Evolutionary conservation across 23 red algal genomes (phyloP), one percentile per base, ranked within the genome.

Genomic region (Gracilariopsis chorda): DNA sequence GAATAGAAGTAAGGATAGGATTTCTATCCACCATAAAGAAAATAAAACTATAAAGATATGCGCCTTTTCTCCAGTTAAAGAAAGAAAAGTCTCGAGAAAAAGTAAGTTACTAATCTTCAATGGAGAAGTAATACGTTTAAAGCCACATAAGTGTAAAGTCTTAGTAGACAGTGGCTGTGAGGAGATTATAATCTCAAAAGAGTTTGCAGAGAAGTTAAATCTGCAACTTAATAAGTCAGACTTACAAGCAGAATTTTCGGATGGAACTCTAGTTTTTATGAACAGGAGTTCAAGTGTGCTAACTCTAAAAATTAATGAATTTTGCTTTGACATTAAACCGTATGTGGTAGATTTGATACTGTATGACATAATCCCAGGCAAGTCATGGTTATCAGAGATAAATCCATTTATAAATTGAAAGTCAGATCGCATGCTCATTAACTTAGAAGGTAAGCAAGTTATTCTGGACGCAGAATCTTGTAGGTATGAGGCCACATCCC

Each of bases 381-480:
- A 46, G 56, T 21, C 27, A 46, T 83, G 78, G 78, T 3, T 83
- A 16, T 41, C 32, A 36, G 53, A 40, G 17, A 56, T 41, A 51
- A 83, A 83, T 46, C 4, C 37, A 65, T 7, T 83, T 25, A 83
- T 83, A 24, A 42, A 83, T 19, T 64, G 55, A 56, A 83, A 65
- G 43, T 20, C 8, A 4, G 64, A 83, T 64, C 28, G 78, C 24
- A 61, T 83, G 16, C 37, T 83, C 0, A 34, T 60, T 21, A 32
- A 33, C 34, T 51, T 8, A 83, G 48, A 0, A 77, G 25, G 41
- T 65, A n/a, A 64, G 45, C 28, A 43, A 42, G 41, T 65, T 39
- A 61, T 39, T 83, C 78, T 83, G 78, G 78, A 65, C 78, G 78
- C 78, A 83, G 53, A 83, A 0, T 11, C 5, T 83, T 14, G 20